A percentile compares a stretch with the other conserved stretches of the same genome.
Conservation (phyloP, 176 grass and related monocot species). For the Carex scoparia region DNA sequence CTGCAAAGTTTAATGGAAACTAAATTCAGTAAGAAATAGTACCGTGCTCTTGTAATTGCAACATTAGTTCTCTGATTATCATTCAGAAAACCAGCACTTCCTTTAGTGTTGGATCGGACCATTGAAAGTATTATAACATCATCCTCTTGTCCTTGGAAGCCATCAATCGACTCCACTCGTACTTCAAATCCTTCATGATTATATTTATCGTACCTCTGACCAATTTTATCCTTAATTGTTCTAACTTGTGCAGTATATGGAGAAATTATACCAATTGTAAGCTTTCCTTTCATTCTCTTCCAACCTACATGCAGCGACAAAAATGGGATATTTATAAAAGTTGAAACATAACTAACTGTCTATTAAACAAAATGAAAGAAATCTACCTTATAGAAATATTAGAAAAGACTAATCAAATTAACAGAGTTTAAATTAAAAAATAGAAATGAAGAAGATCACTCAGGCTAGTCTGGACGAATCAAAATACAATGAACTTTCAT, state of each 20-base stretch:
- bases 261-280: conserved; percentile 61
- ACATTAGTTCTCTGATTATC: conserved; percentile 72
- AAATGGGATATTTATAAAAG: background rate
- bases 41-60: conserved; percentile 88
- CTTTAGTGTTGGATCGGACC: conserved; percentile 49
- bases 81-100: conserved; percentile 54
- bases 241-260: conserved; percentile 63
- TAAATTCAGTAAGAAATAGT: background rate
- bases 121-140: conserved; percentile 80
- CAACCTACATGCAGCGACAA: background rate
- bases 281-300: background rate
- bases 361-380: background rate
- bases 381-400: background rate
- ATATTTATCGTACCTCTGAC: conserved; percentile 29
- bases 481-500: background rate
- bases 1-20: background rate
- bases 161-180: conserved; percentile 64
- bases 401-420: background rate
- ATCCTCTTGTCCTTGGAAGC: conserved; percentile 74
- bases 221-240: conserved; percentile 48
- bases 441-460: background rate
- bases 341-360: background rate
- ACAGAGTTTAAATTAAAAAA: background rate
- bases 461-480: background rate
- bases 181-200: conserved; percentile 42